Evolutionary conservation across 2,329 filamentous ascomycete species (phyloP), one percentile per base, ranked within the genome.

Genomic region (Calonectria pteridis): DNA sequence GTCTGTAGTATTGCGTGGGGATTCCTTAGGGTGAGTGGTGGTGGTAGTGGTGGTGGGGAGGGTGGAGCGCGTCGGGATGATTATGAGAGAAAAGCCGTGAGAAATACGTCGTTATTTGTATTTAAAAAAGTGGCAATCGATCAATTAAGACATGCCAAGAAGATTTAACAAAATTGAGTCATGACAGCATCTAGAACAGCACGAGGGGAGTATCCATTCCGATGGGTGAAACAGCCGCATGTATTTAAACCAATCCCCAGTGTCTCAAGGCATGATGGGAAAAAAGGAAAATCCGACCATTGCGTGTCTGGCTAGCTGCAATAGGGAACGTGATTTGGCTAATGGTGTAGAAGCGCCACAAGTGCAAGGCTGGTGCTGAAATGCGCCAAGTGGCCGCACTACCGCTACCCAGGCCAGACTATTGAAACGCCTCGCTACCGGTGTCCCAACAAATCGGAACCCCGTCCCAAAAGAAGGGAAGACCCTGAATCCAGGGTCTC

Each of bases 371-470:
- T 62, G 55, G n/a, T 26, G 26, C 23, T 40, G 9, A 40, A 28
- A 40, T 16, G 26, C 33, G 55, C 55, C 16, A 62, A 40, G 55
- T 35, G 55, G 28, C 13, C 14, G 10, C 23, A 40, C 55, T 20
- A 62, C 6, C 4, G 3, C 55, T 23, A 62, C 37, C 23, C 55
- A 14, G n/a, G n/a, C 26, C 33, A 28, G 23, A 16, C 55, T 62
- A 62, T 62, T 28, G 33, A 62, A 35, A 20, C 13, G 23, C 23
- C 35, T 40, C 55, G 31, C 13, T 62, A 62, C 23, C 33, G 55
- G 40, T 62, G 55, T 62, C 55, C 55, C 55, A 62, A 62, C 55
- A 62, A 62, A 62, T 35, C 35, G 55, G 55, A 62, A 37, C 55
- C 55, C 13, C 23, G 33, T 26, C n/a, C 55, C 55, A 40, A 11